These are phyloP conservation scores for Aegilops umbellulata DNA, from an alignment of 176 grass and related monocot species.

Conservation along the genomic window DNA sequence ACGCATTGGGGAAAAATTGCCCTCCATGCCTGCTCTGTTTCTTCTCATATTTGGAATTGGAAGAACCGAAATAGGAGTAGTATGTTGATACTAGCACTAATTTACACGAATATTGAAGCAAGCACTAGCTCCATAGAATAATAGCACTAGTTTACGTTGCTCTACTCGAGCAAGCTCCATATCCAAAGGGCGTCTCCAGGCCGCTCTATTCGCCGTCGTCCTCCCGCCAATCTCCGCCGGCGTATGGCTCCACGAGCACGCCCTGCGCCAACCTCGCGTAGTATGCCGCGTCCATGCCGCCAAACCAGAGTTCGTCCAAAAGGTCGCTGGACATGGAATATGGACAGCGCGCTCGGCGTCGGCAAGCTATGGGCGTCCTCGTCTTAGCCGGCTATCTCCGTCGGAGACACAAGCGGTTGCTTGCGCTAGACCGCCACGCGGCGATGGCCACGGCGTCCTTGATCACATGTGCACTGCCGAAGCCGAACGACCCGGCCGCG, in stretches of 20 bases:
- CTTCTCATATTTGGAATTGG: no score
- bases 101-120: no score
- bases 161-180: conserved; percentile 30
- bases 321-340: neutral
- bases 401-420: neutral
- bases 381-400: neutral
- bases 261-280: conserved; percentile 51
- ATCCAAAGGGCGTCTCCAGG: neutral
- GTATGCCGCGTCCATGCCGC: conserved; percentile 39
- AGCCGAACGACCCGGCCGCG: neutral
- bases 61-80: neutral
- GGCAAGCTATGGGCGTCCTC: neutral
- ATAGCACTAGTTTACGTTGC: neutral
- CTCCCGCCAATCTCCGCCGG: neutral
- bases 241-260: conserved; percentile 44
- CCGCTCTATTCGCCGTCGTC: neutral
- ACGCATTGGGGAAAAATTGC: neutral
- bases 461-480: conserved; percentile 17
- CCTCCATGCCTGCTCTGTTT: neutral
- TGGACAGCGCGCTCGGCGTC: neutral
- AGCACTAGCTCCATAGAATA: no score
- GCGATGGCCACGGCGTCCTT: conserved; percentile 24
- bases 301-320: conserved; percentile 12
- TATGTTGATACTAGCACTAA: no score
- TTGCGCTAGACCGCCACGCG: conserved; percentile 9